These are phyloP conservation scores for Aquilaria malaccensis DNA, from an alignment of 345 rosid species.

Conservation along the genomic window DNA sequence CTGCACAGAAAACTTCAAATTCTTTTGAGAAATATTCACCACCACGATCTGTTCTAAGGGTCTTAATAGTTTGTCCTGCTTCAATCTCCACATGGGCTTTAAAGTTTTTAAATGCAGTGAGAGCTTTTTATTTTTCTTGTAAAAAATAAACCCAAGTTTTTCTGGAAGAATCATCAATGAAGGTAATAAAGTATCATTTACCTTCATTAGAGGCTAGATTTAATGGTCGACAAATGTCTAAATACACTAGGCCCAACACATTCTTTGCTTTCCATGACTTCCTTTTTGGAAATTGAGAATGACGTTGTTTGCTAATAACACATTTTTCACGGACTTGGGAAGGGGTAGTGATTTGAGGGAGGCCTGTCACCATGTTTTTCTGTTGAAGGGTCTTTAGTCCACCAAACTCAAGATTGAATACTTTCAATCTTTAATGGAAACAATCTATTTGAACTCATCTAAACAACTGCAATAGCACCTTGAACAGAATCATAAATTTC, in stretches of 20 bases:
- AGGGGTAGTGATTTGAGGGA: too few species aligned
- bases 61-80: neutral
- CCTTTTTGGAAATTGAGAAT: neutral
- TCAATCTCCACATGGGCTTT: neutral
- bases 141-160: neutral
- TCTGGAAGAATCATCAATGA: neutral
- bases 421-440: neutral
- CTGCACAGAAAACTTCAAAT: neutral
- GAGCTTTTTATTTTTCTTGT: neutral
- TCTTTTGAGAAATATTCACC: neutral
- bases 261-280: neutral
- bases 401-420: neutral
- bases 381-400: too few species aligned
- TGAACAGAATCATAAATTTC: neutral
- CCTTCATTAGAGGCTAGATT: slow-evolving; percentile 4
- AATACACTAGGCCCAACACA: neutral
- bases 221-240: neutral
- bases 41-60: neutral
- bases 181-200: neutral
- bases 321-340: too few species aligned
- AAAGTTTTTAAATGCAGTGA: neutral
- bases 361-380: too few species aligned
- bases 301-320: neutral
- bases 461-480: neutral
- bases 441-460: neutral